phyloP scores from a whole-genome alignment of 2,329 filamentous ascomycete species.

The Emergomyces orientalis region DNA sequence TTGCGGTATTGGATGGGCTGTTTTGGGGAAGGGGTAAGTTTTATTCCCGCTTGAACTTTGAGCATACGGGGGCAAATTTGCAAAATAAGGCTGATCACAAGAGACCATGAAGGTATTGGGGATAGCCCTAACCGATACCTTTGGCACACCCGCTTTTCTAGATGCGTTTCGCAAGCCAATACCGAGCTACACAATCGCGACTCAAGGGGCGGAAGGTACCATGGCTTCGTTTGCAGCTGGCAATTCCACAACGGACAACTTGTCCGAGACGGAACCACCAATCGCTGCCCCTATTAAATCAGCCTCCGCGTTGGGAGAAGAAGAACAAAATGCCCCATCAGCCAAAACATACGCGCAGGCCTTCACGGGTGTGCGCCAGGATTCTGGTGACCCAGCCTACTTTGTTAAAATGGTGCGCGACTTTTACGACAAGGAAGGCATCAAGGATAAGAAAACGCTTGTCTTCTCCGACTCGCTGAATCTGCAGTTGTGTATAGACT shows the following conservation, averaged over 20 bases:
- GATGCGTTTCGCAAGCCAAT: slow-evolving; percentile 67
- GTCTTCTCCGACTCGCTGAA: slow-evolving; percentile 95
- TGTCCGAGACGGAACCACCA: slow-evolving; percentile 33
- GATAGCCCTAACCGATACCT: slow-evolving; percentile 91
- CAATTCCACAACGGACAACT: slow-evolving; percentile 31
- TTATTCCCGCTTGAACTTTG: not conserved
- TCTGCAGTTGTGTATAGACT: slow-evolving; percentile 81
- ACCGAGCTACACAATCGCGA: slow-evolving; percentile 36
- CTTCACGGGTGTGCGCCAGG: slow-evolving; percentile 77
- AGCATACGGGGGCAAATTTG: not conserved
- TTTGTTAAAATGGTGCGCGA: slow-evolving; percentile 70
- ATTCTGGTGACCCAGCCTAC: slow-evolving; percentile 74
- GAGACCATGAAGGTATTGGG: slow-evolving; percentile 51
- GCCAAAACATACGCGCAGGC: slow-evolving; percentile 64
- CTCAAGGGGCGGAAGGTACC: slow-evolving; percentile 32
- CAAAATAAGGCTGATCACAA: not conserved
- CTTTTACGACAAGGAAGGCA: slow-evolving; percentile 68
- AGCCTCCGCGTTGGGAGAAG: slow-evolving; percentile 11
- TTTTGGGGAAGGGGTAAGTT: slow-evolving; percentile 63
- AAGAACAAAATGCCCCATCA: not conserved
- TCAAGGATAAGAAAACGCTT: slow-evolving; percentile 73
- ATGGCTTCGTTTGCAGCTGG: slow-evolving; percentile 27
- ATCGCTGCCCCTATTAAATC: slow-evolving; percentile 40
- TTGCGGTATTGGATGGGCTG: slow-evolving; percentile 83
- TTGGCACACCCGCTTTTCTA: slow-evolving; percentile 84